phyloP scores from a whole-genome alignment of 148 eudicot species.

The Hydrangea macrophylla region DNA sequence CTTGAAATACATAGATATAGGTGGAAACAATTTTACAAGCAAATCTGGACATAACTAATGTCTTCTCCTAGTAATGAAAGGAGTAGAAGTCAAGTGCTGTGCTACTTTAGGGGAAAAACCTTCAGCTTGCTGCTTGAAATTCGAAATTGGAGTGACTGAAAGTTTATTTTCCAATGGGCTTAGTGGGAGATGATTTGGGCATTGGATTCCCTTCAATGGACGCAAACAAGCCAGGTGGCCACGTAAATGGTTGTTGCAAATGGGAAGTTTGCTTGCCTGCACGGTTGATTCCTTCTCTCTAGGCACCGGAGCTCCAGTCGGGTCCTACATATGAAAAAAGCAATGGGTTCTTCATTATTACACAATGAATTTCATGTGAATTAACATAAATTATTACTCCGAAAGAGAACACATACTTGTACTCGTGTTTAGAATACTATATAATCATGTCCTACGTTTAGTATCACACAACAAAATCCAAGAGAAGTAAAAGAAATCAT shows the following conservation, averaged over 20 bases:
- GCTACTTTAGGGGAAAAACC: constrained; percentile 32
- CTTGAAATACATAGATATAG: not conserved
- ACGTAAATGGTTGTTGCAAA: constrained; percentile 52
- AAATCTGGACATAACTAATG: not conserved
- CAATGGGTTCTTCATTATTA: no score
- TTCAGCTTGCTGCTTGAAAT: constrained; percentile 25
- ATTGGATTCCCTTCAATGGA: constrained; percentile 39
- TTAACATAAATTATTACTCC: no score
- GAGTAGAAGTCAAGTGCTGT: constrained; percentile 38
- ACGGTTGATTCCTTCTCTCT: constrained; percentile 55
- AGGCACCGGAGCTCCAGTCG: constrained; percentile 68
- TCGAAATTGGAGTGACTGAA: constrained; percentile 39
- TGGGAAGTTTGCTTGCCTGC: constrained; percentile 61
- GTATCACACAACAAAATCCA: no score
- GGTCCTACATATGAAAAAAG: constrained; percentile 41
- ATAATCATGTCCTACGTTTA: no score
- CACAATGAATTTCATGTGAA: no score
- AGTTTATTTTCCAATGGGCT: constrained; percentile 60
- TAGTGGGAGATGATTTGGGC: constrained; percentile 44
- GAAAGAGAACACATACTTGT: no score
- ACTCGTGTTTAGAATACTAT: no score
- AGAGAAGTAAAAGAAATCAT: no score
- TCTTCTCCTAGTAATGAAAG: constrained; percentile 38
- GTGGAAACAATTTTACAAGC: not conserved
- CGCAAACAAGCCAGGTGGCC: constrained; percentile 76